Percentiles rank a stretch among this genome's conserved stretches.
phyloP scores from a whole-genome alignment of 2,329 filamentous ascomycete species.

The Diaporthe helianthi region DNA sequence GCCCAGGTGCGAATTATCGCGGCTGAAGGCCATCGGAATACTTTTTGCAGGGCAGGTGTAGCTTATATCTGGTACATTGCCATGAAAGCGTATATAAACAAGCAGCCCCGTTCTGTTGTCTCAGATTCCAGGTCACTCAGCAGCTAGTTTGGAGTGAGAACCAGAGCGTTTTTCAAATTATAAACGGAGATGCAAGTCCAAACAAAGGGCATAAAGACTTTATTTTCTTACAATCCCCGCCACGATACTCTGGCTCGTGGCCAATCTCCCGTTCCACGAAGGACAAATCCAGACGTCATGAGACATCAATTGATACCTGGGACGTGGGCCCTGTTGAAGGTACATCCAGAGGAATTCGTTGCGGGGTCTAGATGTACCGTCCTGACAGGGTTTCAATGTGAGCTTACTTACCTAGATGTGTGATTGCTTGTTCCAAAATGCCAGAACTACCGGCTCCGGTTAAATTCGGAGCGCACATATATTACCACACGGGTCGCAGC shows the following conservation, averaged over 20 bases:
- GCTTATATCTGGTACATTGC: background rate
- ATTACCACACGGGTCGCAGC: conserved; percentile 11
- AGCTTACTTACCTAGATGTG: conserved; percentile 18
- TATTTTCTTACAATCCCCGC: too few relatives aligned
- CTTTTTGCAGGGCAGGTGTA: background rate
- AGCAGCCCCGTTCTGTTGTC: background rate
- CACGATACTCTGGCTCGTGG: background rate
- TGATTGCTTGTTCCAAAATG: conserved; percentile 8
- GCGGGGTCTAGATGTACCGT: conserved; percentile 7
- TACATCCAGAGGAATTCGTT: background rate
- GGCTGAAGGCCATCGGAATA: background rate
- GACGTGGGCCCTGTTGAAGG: too few relatives aligned
- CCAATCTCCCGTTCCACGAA: background rate
- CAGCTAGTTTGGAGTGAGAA: too few relatives aligned
- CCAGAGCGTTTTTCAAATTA: background rate
- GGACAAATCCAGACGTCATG: background rate
- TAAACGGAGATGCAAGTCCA: background rate
- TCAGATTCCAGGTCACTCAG: too few relatives aligned
- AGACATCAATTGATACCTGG: too few relatives aligned
- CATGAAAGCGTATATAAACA: background rate
- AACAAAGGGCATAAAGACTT: background rate
- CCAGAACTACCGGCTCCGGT: conserved; percentile 10
- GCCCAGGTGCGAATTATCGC: too few relatives aligned
- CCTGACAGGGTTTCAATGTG: background rate
- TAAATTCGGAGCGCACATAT: conserved; percentile 1